Conservation (phyloP, 176 grass and related monocot species). For the Aegilops longissima region DNA sequence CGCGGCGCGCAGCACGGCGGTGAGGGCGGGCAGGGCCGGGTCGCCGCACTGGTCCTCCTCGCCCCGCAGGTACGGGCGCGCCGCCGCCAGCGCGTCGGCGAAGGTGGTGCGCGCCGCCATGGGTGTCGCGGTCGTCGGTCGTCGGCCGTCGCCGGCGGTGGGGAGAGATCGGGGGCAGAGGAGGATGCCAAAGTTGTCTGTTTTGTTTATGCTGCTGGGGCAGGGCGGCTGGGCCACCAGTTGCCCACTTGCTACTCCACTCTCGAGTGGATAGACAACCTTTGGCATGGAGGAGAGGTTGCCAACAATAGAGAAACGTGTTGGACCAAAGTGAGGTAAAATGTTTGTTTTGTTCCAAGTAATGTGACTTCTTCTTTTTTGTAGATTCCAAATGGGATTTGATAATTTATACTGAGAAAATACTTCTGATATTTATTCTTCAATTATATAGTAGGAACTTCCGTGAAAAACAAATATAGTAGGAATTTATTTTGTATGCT, state of each 20-base stretch:
- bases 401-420: too few species aligned
- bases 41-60: conserved; percentile 53
- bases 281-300: neutral
- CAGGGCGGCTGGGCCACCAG: neutral
- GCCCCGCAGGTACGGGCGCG: conserved; percentile 68
- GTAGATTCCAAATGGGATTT: too few species aligned
- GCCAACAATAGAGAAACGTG: too few species aligned
- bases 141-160: conserved; percentile 20
- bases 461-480: too few species aligned
- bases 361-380: too few species aligned
- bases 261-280: neutral
- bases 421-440: too few species aligned
- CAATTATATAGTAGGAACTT: too few species aligned
- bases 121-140: too few species aligned
- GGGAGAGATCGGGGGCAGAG: neutral
- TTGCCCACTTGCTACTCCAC: neutral
- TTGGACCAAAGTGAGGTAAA: neutral
- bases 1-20: conserved; percentile 49
- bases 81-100: conserved; percentile 45
- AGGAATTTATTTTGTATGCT: too few species aligned
- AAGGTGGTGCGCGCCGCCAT: conserved; percentile 45
- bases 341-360: neutral
- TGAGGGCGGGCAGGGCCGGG: conserved; percentile 55
- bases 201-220: neutral
- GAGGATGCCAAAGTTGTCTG: neutral